phyloP scores from a whole-genome alignment of 768 basidiomycete species.

The Suillus brevipes region DNA sequence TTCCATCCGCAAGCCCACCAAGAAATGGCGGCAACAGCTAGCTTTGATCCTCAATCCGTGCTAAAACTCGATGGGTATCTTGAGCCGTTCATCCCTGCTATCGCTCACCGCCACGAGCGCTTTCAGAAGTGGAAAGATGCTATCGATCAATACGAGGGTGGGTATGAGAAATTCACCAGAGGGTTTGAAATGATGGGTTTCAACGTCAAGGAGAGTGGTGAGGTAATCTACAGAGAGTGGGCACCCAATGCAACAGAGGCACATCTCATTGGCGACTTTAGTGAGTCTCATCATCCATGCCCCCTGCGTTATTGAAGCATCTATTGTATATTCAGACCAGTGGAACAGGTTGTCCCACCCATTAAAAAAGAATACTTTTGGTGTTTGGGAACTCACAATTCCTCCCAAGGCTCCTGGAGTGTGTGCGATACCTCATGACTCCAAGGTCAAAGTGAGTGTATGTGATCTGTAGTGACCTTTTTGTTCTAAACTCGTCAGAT shows the following conservation, averaged over 20 bases:
- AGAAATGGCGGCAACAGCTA: conserved; percentile 43
- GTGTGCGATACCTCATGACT: conserved; percentile 90
- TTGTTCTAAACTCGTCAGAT: conserved; percentile 50
- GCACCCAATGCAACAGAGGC: conserved; percentile 88
- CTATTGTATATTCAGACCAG: conserved; percentile 52
- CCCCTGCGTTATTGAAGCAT: conserved; percentile 9
- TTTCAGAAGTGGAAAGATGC: conserved; percentile 76
- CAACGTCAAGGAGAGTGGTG: conserved; percentile 62
- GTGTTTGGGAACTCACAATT: conserved; percentile 85
- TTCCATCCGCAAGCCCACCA: neutral
- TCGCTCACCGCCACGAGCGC: conserved; percentile 64
- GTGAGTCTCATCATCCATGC: conserved; percentile 49
- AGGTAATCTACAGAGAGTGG: conserved; percentile 92
- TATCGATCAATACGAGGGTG: conserved; percentile 80
- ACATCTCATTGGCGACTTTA: conserved; percentile 92
- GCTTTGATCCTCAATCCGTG: conserved; percentile 58
- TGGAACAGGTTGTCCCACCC: conserved; percentile 88
- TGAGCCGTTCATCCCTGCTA: conserved; percentile 68
- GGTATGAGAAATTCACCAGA: conserved; percentile 65
- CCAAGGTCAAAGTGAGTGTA: conserved; percentile 81
- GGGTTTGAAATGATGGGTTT: conserved; percentile 69
- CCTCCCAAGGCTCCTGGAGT: conserved; percentile 65
- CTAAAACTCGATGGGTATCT: conserved; percentile 72
- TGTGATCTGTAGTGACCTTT: neutral
- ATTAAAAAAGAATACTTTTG: conserved; percentile 82